phyloP scores from a whole-genome alignment of 345 rosid genomes.

The Salix udensis region DNA sequence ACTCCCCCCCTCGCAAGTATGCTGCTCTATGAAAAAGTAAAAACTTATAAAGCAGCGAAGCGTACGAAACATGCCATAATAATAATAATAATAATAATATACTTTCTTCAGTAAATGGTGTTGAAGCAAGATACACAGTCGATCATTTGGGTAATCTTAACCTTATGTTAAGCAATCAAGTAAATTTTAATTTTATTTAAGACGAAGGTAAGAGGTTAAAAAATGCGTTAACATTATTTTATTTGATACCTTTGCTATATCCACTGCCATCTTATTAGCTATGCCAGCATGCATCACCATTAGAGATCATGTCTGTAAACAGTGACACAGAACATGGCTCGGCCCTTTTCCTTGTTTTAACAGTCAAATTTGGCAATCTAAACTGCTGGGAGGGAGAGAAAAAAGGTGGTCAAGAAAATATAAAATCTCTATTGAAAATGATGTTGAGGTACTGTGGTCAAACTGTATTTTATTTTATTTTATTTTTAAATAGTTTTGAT shows the following conservation, averaged over 20 bases:
- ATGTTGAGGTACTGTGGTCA: no score
- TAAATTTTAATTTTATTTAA: no score
- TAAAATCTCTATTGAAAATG: no score
- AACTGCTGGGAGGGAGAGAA: neutral
- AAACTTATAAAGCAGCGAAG: no score
- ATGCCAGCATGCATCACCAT: neutral
- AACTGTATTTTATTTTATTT: no score
- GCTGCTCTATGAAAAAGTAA: no score
- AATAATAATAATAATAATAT: no score
- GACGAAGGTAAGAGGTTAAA: neutral
- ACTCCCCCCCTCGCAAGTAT: neutral
- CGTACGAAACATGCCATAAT: no score
- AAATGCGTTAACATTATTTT: neutral
- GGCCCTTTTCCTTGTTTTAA: neutral
- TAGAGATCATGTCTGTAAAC: neutral
- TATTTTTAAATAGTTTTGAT: no score
- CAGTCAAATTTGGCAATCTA: neutral
- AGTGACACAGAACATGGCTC: neutral
- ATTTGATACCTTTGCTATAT: neutral
- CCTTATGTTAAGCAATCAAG: neutral
- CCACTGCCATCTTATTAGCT: neutral
- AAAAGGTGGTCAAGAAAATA: neutral
- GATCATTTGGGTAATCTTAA: neutral
- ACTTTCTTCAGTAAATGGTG: no score
- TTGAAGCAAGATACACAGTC: neutral